These are phyloP conservation scores for Brassica juncea DNA, from an alignment of 345 rosid species.

Conservation along the genomic window DNA sequence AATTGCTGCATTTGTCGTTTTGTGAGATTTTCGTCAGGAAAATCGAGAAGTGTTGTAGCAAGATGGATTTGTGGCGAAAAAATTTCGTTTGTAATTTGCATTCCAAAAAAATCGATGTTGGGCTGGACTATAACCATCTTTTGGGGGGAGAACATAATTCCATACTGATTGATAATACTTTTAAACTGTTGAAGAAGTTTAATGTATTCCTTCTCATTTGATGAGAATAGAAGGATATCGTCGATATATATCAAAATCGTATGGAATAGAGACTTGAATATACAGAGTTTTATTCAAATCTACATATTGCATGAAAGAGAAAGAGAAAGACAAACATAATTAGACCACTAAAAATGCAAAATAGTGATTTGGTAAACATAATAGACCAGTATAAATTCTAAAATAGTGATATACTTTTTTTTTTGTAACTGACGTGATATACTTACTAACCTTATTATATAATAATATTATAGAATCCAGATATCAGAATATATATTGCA, in stretches of 20 bases:
- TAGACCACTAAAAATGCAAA: background rate
- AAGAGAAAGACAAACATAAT: background rate
- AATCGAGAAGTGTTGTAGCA: background rate
- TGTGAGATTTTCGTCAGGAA: background rate
- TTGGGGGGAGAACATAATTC: background rate
- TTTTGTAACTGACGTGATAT: background rate
- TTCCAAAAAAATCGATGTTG: background rate
- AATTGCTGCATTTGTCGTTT: background rate
- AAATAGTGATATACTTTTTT: background rate
- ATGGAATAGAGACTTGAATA: background rate
- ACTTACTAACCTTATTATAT: background rate
- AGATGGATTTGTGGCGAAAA: background rate
- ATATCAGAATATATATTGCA: background rate
- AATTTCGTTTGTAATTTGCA: background rate
- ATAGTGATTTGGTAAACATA: background rate
- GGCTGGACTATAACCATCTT: slow-evolving; percentile 4
- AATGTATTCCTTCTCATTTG: background rate
- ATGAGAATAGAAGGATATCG: background rate
- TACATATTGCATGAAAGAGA: background rate
- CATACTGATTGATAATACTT: accelerated
- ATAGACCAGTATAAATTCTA: background rate
- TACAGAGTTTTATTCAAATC: background rate
- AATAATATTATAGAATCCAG: background rate
- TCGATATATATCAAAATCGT: background rate
- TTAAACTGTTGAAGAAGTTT: background rate